Percentiles rank a stretch among this genome's conserved stretches.
phyloP scores from a whole-genome alignment of 2,329 filamentous ascomycete species.

The Aureobasidium sp. region DNA sequence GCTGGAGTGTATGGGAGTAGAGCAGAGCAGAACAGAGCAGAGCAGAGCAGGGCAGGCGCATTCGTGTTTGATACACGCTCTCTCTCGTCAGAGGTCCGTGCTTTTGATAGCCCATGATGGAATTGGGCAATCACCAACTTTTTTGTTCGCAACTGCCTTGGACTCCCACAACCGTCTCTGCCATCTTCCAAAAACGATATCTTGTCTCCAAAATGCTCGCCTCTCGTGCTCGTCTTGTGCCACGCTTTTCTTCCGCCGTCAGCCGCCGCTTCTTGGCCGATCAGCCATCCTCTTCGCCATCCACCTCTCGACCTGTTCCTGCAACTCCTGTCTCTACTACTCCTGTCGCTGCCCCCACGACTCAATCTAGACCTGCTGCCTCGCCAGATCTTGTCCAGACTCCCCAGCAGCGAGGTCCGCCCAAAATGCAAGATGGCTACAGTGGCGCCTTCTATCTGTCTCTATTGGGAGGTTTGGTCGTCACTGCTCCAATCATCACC shows the following conservation, averaged over 20 bases:
- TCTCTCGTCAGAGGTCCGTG: neutral
- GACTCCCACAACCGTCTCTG: neutral
- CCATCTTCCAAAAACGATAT: neutral
- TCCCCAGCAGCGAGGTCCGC: neutral
- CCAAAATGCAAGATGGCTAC: constrained; percentile 1
- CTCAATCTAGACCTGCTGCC: neutral
- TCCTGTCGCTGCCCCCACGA: neutral
- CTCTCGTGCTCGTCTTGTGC: neutral
- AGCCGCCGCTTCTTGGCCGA: constrained; percentile 10
- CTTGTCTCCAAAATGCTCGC: neutral
- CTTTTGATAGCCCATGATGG: neutral
- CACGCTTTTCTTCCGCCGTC: neutral
- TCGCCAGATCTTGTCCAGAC: neutral
- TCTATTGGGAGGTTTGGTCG: constrained; percentile 20
- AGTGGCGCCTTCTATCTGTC: constrained; percentile 12
- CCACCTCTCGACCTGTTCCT: neutral
- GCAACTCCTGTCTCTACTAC: neutral
- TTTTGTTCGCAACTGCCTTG: neutral
- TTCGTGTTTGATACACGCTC: neutral
- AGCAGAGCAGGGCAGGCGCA: neutral
- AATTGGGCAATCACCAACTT: neutral
- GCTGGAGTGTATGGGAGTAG: neutral
- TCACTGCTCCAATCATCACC: constrained; percentile 23
- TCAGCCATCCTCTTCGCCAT: neutral
- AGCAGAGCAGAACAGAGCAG: neutral